Evolutionary conservation across 2,329 filamentous ascomycete species (phyloP).

Genomic region (Fusarium drepaniforme): DNA sequence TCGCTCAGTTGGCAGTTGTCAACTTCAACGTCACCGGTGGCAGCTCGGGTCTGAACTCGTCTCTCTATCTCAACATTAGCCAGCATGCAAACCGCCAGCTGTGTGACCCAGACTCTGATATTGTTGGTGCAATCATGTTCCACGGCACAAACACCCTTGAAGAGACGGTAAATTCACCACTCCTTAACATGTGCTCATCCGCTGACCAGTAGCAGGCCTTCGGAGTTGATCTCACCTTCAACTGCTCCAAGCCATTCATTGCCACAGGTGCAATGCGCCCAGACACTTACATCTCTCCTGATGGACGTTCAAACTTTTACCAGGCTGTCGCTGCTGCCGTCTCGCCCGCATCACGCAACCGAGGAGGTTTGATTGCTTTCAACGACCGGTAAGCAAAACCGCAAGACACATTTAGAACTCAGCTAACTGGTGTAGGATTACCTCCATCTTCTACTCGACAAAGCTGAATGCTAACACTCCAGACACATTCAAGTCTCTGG

Average conservation of each 20-base stretch:
- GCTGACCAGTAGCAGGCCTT: slow-evolving; percentile 2
- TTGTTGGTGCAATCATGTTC: slow-evolving; percentile 42
- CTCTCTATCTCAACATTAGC: slow-evolving; percentile 48
- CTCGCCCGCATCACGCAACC: slow-evolving; percentile 43
- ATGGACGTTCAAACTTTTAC: slow-evolving; percentile 32
- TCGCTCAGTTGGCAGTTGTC: slow-evolving; percentile 48
- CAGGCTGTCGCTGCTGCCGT: slow-evolving; percentile 22
- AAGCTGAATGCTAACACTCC: slow-evolving; percentile 72
- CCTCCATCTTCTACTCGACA: slow-evolving; percentile 65
- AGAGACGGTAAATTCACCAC: slow-evolving; percentile 53
- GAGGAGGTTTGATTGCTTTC: slow-evolving; percentile 67
- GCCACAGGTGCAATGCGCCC: slow-evolving; percentile 26
- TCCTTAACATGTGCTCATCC: background rate
- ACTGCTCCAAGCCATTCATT: slow-evolving; percentile 37
- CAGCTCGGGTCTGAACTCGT: slow-evolving; percentile 48
- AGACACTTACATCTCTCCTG: slow-evolving; percentile 27
- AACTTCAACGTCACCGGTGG: slow-evolving; percentile 43
- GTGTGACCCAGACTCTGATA: slow-evolving; percentile 46
- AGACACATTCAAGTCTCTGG: slow-evolving; percentile 68
- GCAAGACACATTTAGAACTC: too few species aligned
- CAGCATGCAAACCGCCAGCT: slow-evolving; percentile 48
- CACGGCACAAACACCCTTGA: slow-evolving; percentile 69
- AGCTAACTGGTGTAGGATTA: slow-evolving; percentile 44
- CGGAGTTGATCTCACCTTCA: slow-evolving; percentile 30
- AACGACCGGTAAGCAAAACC: slow-evolving; percentile 62